Base-by-base conservation (phyloP, 1,284 basidiomycete genomes). In the Malassezia equina region DNA sequence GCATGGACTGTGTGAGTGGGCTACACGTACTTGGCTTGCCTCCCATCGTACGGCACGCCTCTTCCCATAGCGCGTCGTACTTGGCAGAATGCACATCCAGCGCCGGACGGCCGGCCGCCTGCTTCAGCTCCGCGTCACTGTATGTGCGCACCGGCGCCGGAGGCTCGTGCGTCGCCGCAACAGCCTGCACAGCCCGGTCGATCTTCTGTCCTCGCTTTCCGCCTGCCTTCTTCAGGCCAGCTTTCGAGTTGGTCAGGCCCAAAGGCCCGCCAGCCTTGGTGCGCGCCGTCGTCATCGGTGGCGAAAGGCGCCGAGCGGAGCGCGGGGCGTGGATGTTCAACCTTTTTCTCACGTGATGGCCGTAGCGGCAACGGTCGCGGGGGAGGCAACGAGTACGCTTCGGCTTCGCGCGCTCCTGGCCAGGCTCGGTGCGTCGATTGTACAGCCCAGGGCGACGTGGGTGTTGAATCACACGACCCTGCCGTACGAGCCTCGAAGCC, bases 61-160 rank as follows among this genome's bases (percentile, higher is more conserved):
- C 57, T 5, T 55, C 50, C 70, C 70, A 72, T 2, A 69, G 48
- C 0, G 32, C 55, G 45, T 72, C 64, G 56, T 61, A 71, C 19
- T 46, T 51, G 7, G 56, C 28, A 40, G 66, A 55, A 25, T 69
- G 56, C 7, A 62, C 55, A 27, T 69, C 60, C 8, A 73, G 58
- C 5, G 54, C 33, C 2, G 47, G 31, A 8, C 52, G 52, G 0
- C 59, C 62, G 4, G 51, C 49, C 5, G 60, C 54, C 7, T 44
- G 27, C 13, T 40, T n/a, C 3, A 51, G 31, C 25, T 46, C 42
- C 4, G n/a, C 47, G n/a, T 32, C 28, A 2, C 48, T 41, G 25
- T 51, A 51, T n/a, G 34, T 51, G 19, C 31, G 45, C 19, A 11
- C 15, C 29, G 45, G 45, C 6, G 47, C 27, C 3, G 46, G 6